Base-by-base conservation (phyloP, 2,329 filamentous ascomycete species). In the Pseudonectria foliicola region DNA sequence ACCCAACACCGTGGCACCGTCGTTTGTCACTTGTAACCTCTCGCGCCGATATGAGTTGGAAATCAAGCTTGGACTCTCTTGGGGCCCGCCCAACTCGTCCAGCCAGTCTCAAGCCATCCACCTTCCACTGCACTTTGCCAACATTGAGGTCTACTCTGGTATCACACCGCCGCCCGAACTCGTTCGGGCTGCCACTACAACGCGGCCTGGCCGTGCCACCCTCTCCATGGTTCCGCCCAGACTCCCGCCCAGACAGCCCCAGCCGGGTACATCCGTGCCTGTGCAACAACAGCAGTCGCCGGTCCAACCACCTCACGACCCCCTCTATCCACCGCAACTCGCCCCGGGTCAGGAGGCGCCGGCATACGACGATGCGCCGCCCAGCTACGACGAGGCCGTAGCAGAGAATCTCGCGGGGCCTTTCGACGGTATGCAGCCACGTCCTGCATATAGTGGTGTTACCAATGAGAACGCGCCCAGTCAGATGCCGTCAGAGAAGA, bases 311-410 rank as follows among this genome's bases (percentile, higher is more conserved):
- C 33, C 59, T 3, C 53, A 59, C 14, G 74, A 77, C 46, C 67
- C 75, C 3, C 54, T 75, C 7, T 79, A 78, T 41, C 76, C 75
- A 12, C 74, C 76, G 4, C 75, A 78, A 49, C 59, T 79, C 13
- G 49, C 43, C 4, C 53, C 57, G 1, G 56, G 57, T n/a, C 68
- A 70, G 25, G 56, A 61, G 7, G 68, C 57, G 2, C 59, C 66
- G 13, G 54, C 57, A 1, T 68, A 75, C 44, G 81, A 86, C 23
- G 87, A 92, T 37, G 85, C 87, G n/a, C 89, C 90, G 13, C 89
- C 89, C 7, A 95, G 86, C 52, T 96, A 96, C 54, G 88, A 95
- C 61, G 89, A 95, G 60, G 88, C 87, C 10, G 81, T 95, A 62
- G 88, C 87, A 6, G 81, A 85, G 45, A 76, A 80, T 39, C 62